Evolutionary conservation across 768 basidiomycete genomes (phyloP).

Genomic region (Chlorophyllum brunneum): DNA sequence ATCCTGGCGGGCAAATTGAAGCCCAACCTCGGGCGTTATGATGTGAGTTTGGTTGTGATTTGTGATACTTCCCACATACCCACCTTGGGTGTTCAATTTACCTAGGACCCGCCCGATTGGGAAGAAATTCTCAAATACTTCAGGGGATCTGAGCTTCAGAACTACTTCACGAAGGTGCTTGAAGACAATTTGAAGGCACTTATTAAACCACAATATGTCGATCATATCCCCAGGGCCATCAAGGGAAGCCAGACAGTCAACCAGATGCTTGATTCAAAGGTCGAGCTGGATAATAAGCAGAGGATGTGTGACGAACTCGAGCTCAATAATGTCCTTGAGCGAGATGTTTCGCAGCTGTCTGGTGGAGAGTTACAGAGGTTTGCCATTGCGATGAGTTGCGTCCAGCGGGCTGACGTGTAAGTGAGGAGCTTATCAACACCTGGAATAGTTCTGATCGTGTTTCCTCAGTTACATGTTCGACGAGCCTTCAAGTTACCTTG

Average conservation of each 20-base stretch:
- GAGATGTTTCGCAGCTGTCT: slow-evolving; percentile 82
- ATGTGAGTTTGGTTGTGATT: slow-evolving; percentile 47
- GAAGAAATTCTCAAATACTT: slow-evolving; percentile 98
- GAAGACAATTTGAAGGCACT: slow-evolving; percentile 98
- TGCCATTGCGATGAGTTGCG: slow-evolving; percentile 96
- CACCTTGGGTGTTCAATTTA: slow-evolving; percentile 4
- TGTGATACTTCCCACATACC: background rate
- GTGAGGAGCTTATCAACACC: slow-evolving; percentile 25
- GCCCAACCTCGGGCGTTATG: slow-evolving; percentile 95
- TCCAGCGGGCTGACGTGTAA: slow-evolving; percentile 93
- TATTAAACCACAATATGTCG: slow-evolving; percentile 99
- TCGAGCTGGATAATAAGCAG: slow-evolving; percentile 87
- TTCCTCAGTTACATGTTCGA: slow-evolving; percentile 90
- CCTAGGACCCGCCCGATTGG: slow-evolving; percentile 96
- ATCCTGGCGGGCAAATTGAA: slow-evolving; percentile 96
- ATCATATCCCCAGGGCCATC: slow-evolving; percentile 96
- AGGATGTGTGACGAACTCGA: slow-evolving; percentile 84
- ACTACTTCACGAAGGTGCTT: slow-evolving; percentile 98
- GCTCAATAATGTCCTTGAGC: slow-evolving; percentile 78
- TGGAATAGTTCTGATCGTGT: slow-evolving; percentile 1
- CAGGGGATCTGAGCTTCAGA: slow-evolving; percentile 97
- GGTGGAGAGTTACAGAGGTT: slow-evolving; percentile 98
- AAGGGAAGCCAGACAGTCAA: slow-evolving; percentile 84
- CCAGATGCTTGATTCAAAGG: slow-evolving; percentile 90
- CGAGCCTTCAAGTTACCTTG: slow-evolving; percentile 97